Base-by-base conservation (phyloP, 805 yeast genomes). In the Sugiyamaella floridensis region DNA sequence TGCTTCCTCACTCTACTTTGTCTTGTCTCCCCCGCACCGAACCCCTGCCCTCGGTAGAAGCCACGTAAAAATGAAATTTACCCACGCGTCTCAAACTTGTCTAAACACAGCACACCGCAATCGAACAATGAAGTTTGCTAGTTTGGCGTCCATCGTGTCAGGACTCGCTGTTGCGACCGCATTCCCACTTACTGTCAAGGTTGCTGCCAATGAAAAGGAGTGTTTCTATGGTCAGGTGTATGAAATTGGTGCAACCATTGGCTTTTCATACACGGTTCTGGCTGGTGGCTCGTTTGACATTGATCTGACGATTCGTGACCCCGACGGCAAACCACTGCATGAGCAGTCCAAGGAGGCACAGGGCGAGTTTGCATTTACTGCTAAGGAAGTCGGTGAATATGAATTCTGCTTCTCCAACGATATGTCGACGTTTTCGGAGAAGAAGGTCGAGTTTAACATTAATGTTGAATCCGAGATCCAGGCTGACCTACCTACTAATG, bases 351-450 rank as follows among this genome's bases (percentile, higher is more conserved):
- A 82, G 59, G 81, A 82, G 65, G 79, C 85, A 67, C 92, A 85
- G 67, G 95, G 90, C 11, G 95, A 89, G 63, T 84, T 84, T 73
- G 73, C 80, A 6, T 82, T 89, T 66, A 74, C 71, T 18, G 95
- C 87, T 19, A 80, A 78, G 43, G 64, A 67, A 49, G 66, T 69
- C 16, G 97, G 97, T 43, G 96, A 89, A 68, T 89, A 88, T 73
- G 85, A 84, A 68, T 84, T 89, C 67, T 89, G 97, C 71, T 88
- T 89, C 73, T 71, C 81, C 62, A 86, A 87, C 68, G 86, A 81
- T 57, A 85, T 85, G 86, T 80, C 88, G 4, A 84, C 90, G 3
- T 81, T 81, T 66, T 84, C 89, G 51, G 90, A 86, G 65, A 89
- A 88, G 71, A 81, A 84, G 50, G 83, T 89, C 60, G 95, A 87